phyloP scores from a whole-genome alignment of 345 rosid species.

The Pistacia atlantica region DNA sequence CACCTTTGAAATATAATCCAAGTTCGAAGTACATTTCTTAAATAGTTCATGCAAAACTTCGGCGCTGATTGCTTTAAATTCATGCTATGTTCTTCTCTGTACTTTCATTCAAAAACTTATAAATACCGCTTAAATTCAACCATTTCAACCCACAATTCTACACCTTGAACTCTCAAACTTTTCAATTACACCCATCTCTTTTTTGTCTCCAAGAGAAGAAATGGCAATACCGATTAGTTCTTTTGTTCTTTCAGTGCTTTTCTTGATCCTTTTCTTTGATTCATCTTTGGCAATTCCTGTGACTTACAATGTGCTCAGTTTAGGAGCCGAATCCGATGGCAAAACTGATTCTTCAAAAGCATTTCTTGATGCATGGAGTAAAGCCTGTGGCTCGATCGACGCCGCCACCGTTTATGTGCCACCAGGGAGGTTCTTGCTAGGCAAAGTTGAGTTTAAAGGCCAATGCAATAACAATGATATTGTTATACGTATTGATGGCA shows the following conservation, averaged over 20 bases:
- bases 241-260: slow-evolving; percentile 16
- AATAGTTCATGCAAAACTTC: background rate
- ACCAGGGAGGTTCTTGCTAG: slow-evolving; percentile 48
- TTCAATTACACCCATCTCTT: background rate
- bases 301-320: slow-evolving; percentile 38
- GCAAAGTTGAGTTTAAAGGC: slow-evolving; percentile 50
- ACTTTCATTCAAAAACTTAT: slow-evolving; percentile 22
- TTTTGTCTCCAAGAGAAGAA: background rate
- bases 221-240: background rate
- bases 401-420: slow-evolving; percentile 60
- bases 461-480: slow-evolving; percentile 51
- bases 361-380: slow-evolving; percentile 61
- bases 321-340: slow-evolving; percentile 70
- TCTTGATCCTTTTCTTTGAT: slow-evolving; percentile 19
- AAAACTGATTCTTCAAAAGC: slow-evolving; percentile 63
- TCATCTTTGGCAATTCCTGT: slow-evolving; percentile 18
- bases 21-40: too few species aligned
- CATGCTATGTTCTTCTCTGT: background rate
- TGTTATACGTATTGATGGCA: slow-evolving; percentile 56
- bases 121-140: slow-evolving; percentile 26
- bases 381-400: slow-evolving; percentile 48
- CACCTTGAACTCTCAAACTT: slow-evolving; percentile 13
- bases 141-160: slow-evolving; percentile 22
- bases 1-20: too few species aligned
- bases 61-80: background rate